Conservation (phyloP, 2,329 filamentous ascomycete species). For the Trichoderma guizhouense region DNA sequence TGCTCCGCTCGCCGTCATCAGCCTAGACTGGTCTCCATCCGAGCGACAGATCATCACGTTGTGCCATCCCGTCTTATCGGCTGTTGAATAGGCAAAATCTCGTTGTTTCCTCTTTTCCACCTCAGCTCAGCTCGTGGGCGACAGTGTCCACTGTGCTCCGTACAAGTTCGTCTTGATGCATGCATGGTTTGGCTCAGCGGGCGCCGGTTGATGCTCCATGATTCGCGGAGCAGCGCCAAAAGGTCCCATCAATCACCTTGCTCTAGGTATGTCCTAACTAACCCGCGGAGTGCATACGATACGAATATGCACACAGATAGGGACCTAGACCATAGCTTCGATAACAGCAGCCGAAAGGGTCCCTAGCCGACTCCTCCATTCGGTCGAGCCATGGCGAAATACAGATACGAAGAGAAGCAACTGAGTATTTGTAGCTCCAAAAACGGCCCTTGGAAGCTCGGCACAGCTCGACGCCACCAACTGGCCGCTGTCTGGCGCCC, state of each 20-base stretch:
- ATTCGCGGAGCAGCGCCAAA: neutral
- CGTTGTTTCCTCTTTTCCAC: neutral
- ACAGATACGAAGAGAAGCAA: neutral
- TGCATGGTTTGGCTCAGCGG: neutral
- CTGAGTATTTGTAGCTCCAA: neutral
- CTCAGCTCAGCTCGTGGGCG: neutral
- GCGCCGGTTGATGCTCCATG: neutral
- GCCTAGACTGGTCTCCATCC: neutral
- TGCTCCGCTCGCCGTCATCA: neutral
- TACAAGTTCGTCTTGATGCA: neutral
- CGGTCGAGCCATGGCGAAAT: neutral
- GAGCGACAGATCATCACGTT: neutral
- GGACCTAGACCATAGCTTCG: neutral
- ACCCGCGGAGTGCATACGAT: neutral
- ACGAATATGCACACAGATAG: neutral
- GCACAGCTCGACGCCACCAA: neutral
- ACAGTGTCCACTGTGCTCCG: neutral
- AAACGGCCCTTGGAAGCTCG: neutral
- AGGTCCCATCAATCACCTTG: neutral
- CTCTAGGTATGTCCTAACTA: neutral
- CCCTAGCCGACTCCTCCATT: neutral
- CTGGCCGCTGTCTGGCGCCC: neutral
- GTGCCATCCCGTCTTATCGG: neutral
- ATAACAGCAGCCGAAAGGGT: neutral
- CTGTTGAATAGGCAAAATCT: neutral